Conservation (phyloP, 495 filamentous ascomycete species). For the Aspergillus egyptiacus region DNA sequence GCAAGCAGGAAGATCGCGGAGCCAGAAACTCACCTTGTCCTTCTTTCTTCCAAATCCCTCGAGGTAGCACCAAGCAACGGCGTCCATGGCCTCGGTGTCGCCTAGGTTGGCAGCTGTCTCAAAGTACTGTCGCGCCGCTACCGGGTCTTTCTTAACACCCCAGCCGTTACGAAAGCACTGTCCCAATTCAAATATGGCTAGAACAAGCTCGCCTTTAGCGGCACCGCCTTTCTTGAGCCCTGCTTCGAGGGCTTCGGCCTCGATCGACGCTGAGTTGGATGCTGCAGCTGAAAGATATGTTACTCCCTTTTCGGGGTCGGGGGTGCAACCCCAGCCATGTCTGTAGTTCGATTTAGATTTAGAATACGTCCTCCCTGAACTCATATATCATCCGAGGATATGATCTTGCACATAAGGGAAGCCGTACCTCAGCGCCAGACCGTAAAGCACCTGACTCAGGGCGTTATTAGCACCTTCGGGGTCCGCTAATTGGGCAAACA, state of each 20-base stretch:
- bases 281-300: slow-evolving; percentile 82
- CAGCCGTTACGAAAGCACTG: slow-evolving; percentile 97
- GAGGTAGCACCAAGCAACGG: slow-evolving; percentile 91
- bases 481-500: slow-evolving; percentile 86
- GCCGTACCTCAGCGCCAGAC: slow-evolving; percentile 79
- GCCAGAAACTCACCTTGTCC: slow-evolving; percentile 75
- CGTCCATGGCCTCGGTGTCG: slow-evolving; percentile 97
- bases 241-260: slow-evolving; percentile 72
- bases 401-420: too few species aligned
- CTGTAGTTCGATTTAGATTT: slow-evolving; percentile 34
- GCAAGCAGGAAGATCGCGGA: slow-evolving; percentile 7
- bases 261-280: slow-evolving; percentile 82
- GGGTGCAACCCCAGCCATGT: slow-evolving; percentile 87
- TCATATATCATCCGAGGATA: background rate
- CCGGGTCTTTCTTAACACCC: slow-evolving; percentile 83
- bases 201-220: slow-evolving; percentile 95
- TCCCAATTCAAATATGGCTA: slow-evolving; percentile 88
- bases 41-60: slow-evolving; percentile 94
- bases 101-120: slow-evolving; percentile 94
- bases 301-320: slow-evolving; percentile 66
- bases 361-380: background rate
- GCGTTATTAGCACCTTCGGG: slow-evolving; percentile 83
- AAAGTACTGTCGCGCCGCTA: slow-evolving; percentile 90
- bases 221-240: slow-evolving; percentile 89
- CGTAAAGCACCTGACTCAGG: slow-evolving; percentile 92